These are phyloP conservation scores for Cubamyces sp. DNA, from an alignment of 768 basidiomycete genomes.

Conservation along the genomic window DNA sequence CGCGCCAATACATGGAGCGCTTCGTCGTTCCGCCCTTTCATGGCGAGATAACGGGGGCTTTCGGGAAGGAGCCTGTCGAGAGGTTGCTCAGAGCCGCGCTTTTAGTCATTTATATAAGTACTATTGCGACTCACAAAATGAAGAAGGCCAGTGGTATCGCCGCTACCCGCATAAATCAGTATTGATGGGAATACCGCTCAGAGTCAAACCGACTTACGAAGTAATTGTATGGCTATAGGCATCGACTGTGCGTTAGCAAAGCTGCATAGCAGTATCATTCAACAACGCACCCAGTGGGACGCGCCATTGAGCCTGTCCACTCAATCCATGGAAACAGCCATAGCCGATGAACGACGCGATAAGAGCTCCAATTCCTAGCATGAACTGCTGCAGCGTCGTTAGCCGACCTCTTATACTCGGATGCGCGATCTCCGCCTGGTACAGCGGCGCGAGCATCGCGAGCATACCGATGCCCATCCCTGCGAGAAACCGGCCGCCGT, in stretches of 20 bases:
- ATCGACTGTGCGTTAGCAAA: background rate
- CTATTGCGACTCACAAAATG: conserved; percentile 44
- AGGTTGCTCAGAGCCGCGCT: conserved; percentile 16
- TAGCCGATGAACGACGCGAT: conserved; percentile 46
- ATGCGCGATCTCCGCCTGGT: conserved; percentile 64
- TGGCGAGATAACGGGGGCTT: conserved; percentile 56
- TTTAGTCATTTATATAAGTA: background rate
- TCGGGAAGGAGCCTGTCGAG: conserved; percentile 28
- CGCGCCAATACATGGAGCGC: conserved; percentile 47
- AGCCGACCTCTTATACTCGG: conserved; percentile 58
- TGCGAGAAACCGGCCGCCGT: conserved; percentile 54
- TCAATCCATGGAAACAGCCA: conserved; percentile 28
- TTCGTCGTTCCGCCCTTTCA: conserved; percentile 53
- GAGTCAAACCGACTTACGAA: conserved; percentile 19
- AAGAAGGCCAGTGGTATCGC: conserved; percentile 38
- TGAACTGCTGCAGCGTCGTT: conserved; percentile 58
- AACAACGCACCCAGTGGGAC: conserved; percentile 46
- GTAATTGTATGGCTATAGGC: conserved; percentile 24
- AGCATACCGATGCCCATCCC: conserved; percentile 49
- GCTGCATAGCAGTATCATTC: background rate
- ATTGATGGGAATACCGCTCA: background rate
- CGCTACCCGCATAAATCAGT: conserved; percentile 7
- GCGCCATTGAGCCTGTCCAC: conserved; percentile 50
- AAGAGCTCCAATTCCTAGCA: conserved; percentile 51
- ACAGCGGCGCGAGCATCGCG: conserved; percentile 53